Evolutionary conservation across 2,329 filamentous ascomycete species (phyloP), one percentile per base, ranked within the genome.

Genomic region (Phaeoacremonium minimum): DNA sequence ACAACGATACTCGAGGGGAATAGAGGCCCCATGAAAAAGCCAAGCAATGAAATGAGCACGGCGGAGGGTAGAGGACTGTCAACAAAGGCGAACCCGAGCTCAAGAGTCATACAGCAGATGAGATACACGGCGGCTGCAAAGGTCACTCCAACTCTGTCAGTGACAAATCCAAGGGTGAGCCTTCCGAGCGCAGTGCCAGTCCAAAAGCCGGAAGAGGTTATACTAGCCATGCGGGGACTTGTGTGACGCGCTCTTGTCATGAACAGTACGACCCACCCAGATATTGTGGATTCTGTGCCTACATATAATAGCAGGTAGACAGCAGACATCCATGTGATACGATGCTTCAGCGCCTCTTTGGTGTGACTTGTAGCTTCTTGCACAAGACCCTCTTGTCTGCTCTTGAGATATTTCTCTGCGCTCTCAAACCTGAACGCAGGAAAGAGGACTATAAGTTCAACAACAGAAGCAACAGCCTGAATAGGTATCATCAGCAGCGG

Each of bases 211-310:
- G 66, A 66, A 0, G 63, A 66, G 8, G 62, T 60, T 1, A 68
- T 46, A 7, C 59, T 60, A 5, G 66, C 57, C 0, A 61, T 42
- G 11, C 61, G 59, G 0, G 55, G 48, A 4, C 60, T 53, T 0
- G 57, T 51, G 28, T 60, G 49, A 5, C 64, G 64, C 12, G 56
- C 51, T 3, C 65, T 58, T 4, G 52, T 49, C 63, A 69, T 69
- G 50, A 64, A 71, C 1, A 63, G 59, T 2, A 68, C 58, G 8
- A 70, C 55, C 67, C 67, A 71, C 19, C 64, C 64, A 4, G 63
- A 67, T 1, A 69, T 63, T 0, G 60, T 60, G 15, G 58, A 57
- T 41, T 71, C 67, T 13, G 61, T 66, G 13, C 66, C 65, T 5
- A 69, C 60, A 40, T 68, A 67, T 5, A 60, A 52, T 8, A 70